phyloP scores from a whole-genome alignment of 2,329 filamentous ascomycete genomes.

The Leptosphaerulina australis region DNA sequence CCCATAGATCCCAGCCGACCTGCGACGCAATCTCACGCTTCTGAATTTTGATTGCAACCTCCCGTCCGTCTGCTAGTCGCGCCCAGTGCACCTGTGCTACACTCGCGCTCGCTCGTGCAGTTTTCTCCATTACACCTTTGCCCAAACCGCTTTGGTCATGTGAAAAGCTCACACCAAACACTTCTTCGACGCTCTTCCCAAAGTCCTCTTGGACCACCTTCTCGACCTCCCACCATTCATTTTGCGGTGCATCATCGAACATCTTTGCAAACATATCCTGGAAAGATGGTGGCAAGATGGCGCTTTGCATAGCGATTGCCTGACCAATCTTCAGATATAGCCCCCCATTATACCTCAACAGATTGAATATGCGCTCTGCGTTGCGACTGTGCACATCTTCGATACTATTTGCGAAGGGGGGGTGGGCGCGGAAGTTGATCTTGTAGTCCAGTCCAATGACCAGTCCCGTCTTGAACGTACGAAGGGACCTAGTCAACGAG shows the following conservation, averaged over 20 bases:
- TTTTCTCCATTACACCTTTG: constrained; percentile 72
- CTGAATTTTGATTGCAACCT: constrained; percentile 95
- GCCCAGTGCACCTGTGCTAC: constrained; percentile 99
- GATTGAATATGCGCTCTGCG: constrained; percentile 79
- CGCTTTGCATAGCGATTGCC: constrained; percentile 97
- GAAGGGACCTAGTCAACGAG: constrained; percentile 75
- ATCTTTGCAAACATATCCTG: constrained; percentile 95
- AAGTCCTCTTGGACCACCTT: constrained; percentile 88
- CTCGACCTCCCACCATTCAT: constrained; percentile 84
- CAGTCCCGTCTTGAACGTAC: constrained; percentile 80
- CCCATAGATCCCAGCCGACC: constrained; percentile 93
- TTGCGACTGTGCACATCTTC: constrained; percentile 81
- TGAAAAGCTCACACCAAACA: constrained; percentile 86
- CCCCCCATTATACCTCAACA: constrained; percentile 86
- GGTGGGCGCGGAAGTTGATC: constrained; percentile 86
- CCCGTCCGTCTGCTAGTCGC: constrained; percentile 78
- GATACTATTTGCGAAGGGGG: constrained; percentile 74
- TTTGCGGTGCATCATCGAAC: constrained; percentile 98
- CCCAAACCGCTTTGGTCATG: constrained; percentile 58
- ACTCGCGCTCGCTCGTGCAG: constrained; percentile 79
- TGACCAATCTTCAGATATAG: constrained; percentile 98
- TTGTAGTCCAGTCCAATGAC: constrained; percentile 92
- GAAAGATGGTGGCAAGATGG: constrained; percentile 90
- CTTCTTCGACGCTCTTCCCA: constrained; percentile 80
- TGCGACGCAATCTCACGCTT: constrained; percentile 92